A percentile compares a stretch with the other conserved stretches of the same genome.
These are phyloP conservation scores for Heliamphora exappendiculata DNA, from an alignment of 148 eudicot species.

Conservation along the genomic window DNA sequence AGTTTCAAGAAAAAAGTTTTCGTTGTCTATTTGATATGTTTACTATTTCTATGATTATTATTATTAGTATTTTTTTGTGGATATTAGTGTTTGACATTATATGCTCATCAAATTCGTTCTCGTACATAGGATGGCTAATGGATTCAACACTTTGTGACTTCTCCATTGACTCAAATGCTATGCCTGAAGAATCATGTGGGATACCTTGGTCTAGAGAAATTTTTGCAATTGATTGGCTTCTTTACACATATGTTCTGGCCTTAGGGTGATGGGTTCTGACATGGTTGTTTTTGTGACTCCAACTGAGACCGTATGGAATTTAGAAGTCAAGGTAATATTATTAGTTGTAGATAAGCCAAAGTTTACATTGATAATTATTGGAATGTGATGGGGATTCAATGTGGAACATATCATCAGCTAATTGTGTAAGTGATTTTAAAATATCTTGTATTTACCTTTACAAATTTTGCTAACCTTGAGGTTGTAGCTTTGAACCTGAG, in stretches of 20 bases:
- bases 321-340: conserved; percentile 17
- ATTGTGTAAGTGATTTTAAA: neutral
- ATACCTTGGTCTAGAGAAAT: neutral
- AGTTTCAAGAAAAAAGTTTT: neutral
- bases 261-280: conserved; percentile 14
- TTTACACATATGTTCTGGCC: conserved; percentile 1
- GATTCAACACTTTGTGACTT: neutral
- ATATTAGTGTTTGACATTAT: neutral
- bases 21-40: neutral
- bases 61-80: neutral
- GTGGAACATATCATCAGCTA: neutral
- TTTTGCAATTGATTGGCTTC: conserved; percentile 5
- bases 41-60: neutral
- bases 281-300: conserved; percentile 23
- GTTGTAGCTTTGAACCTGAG: no score
- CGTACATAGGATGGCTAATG: neutral
- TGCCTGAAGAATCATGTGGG: neutral
- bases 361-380: neutral
- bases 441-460: no score
- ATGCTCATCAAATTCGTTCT: neutral
- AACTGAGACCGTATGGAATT: conserved; percentile 21
- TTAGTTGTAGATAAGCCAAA: neutral
- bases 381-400: neutral
- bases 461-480: no score
- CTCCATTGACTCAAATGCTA: neutral